Percentiles rank a stretch among this genome's conserved stretches.
Evolutionary conservation across 1,284 basidiomycete species (phyloP).

Genomic region (Malassezia arunalokei): DNA sequence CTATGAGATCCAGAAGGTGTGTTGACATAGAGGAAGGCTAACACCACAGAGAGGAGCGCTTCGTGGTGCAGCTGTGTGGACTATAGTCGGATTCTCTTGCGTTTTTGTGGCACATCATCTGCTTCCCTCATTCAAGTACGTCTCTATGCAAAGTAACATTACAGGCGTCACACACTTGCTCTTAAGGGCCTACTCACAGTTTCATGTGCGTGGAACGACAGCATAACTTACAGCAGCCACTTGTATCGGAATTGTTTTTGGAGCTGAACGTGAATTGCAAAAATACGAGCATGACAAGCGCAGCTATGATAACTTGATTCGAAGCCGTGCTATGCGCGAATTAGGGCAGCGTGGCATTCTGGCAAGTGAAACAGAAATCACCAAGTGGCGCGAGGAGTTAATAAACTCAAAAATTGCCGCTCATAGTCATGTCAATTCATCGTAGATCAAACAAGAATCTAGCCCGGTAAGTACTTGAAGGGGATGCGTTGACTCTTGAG

Average conservation of each 20-base stretch:
- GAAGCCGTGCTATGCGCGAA: slow-evolving; percentile 10
- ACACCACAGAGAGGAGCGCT: slow-evolving; percentile 2
- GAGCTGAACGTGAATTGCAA: slow-evolving; percentile 10
- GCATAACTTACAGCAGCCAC: background rate
- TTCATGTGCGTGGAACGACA: background rate
- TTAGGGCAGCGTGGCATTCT: slow-evolving; percentile 11
- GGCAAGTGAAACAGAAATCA: slow-evolving; percentile 13
- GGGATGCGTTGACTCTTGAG: no score
- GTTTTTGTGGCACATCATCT: slow-evolving; percentile 11
- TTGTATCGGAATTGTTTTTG: slow-evolving; percentile 5
- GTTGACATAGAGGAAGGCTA: background rate
- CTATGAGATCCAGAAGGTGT: slow-evolving; percentile 7
- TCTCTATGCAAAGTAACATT: background rate
- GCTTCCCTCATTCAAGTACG: slow-evolving; percentile 8
- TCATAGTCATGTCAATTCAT: background rate
- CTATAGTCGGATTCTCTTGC: background rate
- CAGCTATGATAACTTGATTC: slow-evolving; percentile 10
- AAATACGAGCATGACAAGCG: slow-evolving; percentile 9
- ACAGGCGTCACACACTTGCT: slow-evolving; percentile 10
- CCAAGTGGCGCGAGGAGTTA: slow-evolving; percentile 11
- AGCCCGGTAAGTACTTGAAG: no score
- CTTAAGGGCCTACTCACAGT: slow-evolving; percentile 9
- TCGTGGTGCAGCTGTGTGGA: slow-evolving; percentile 8
- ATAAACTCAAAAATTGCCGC: slow-evolving; percentile 2
- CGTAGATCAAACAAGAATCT: background rate